phyloP scores from a whole-genome alignment of 2,329 filamentous ascomycete genomes.

The Hypoxylon sp. region DNA sequence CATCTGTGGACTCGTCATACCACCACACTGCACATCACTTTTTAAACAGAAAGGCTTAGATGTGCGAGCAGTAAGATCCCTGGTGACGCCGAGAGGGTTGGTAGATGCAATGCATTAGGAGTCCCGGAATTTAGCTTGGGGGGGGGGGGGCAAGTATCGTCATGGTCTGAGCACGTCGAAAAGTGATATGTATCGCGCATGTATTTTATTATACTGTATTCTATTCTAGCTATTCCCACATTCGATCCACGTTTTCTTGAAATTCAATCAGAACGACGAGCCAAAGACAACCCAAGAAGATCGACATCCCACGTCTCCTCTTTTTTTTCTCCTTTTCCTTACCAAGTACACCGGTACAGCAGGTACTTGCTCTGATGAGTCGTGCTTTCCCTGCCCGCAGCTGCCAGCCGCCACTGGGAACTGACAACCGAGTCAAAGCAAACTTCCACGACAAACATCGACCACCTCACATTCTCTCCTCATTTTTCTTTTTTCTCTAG shows the following conservation, averaged over 20 bases:
- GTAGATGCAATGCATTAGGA: constrained; percentile 42
- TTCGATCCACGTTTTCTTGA: constrained; percentile 40
- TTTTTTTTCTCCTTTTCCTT: constrained; percentile 30
- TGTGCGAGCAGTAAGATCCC: constrained; percentile 42
- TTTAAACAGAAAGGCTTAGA: constrained; percentile 41
- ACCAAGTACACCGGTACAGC: constrained; percentile 25
- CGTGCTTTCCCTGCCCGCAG: constrained; percentile 31
- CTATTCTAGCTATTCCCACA: constrained; percentile 39
- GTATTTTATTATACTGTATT: constrained; percentile 41
- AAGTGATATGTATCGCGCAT: constrained; percentile 33
- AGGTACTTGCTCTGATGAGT: constrained; percentile 21
- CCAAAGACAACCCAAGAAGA: constrained; percentile 33
- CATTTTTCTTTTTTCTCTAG: constrained; percentile 19
- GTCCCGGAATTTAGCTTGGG: constrained; percentile 45
- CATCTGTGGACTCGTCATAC: constrained; percentile 46
- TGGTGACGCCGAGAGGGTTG: constrained; percentile 50
- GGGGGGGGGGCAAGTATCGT: constrained; percentile 37
- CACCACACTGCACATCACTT: constrained; percentile 42
- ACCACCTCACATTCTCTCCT: constrained; percentile 26
- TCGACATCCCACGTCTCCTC: constrained; percentile 35
- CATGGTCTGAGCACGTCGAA: constrained; percentile 35
- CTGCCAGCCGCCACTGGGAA: constrained; percentile 26
- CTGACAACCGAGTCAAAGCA: constrained; percentile 43
- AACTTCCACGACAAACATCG: constrained; percentile 33
- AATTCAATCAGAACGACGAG: constrained; percentile 39